Percentiles rank a stretch among this genome's conserved stretches.
These are phyloP conservation scores for Fimicolochytrium jonesii DNA, from an alignment of 192 early-diverging fungal species.

Conservation along the genomic window DNA sequence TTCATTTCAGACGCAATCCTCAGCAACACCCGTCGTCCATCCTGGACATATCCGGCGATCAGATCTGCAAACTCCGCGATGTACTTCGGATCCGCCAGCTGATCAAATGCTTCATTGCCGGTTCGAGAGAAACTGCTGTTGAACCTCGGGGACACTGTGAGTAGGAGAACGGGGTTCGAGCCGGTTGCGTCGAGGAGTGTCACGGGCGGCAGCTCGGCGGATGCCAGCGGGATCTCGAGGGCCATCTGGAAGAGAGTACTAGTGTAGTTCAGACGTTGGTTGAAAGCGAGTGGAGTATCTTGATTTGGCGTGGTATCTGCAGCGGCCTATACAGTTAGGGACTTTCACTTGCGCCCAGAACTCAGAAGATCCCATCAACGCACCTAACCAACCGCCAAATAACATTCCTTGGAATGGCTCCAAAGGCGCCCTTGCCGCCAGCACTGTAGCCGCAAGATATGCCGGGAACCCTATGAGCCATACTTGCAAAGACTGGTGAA, in stretches of 20 bases:
- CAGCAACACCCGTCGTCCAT: constrained; percentile 18
- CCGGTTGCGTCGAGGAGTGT: constrained; percentile 15
- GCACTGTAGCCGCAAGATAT: no score
- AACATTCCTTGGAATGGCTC: constrained; percentile 9
- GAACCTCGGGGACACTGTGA: constrained; percentile 25
- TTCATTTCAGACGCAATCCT: constrained; percentile 36
- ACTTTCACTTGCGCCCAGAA: no score
- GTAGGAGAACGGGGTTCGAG: constrained; percentile 27
- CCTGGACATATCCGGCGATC: constrained; percentile 1
- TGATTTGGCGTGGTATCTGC: no score
- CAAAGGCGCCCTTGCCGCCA: constrained; percentile 4
- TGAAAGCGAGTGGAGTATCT: constrained; percentile 38
- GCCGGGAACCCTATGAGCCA: no score
- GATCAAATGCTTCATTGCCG: constrained; percentile 6
- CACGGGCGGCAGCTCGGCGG: constrained; percentile 6
- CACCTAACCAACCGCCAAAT: constrained; percentile 12
- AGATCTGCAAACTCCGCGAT: constrained; percentile 24
- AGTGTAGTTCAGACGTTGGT: constrained; percentile 36
- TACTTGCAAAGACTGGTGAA: no score
- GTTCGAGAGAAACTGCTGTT: not conserved
- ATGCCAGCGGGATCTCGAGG: constrained; percentile 29
- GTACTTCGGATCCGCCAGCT: constrained; percentile 8
- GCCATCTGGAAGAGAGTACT: constrained; percentile 31
- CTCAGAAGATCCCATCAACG: no score
- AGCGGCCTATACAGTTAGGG: no score